These are phyloP conservation scores for Usnea hakonensis DNA, from an alignment of 495 filamentous ascomycete species.

Conservation along the genomic window DNA sequence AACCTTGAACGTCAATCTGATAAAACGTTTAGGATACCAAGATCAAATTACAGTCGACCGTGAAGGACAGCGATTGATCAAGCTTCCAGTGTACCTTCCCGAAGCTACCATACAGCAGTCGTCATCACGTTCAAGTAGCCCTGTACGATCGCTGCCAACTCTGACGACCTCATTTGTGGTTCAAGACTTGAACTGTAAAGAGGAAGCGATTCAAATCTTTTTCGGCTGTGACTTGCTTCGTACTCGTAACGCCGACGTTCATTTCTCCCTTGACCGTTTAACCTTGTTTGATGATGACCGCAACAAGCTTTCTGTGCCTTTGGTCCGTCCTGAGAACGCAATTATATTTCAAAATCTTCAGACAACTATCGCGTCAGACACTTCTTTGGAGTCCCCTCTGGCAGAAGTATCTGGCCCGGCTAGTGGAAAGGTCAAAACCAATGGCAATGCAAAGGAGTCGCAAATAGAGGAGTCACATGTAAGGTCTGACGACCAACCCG, in stretches of 20 bases:
- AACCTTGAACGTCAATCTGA: conserved; percentile 60
- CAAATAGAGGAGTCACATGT: background rate
- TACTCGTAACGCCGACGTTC: conserved; percentile 78
- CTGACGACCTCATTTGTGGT: conserved; percentile 74
- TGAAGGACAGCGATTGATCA: conserved; percentile 58
- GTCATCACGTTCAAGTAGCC: conserved; percentile 64
- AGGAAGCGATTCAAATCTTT: conserved; percentile 64
- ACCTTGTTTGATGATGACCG: conserved; percentile 79
- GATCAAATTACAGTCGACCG: conserved; percentile 55
- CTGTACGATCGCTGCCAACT: conserved; percentile 69
- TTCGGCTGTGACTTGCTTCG: conserved; percentile 83
- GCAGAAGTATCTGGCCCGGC: conserved; percentile 33
- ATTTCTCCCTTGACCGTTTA: conserved; percentile 85
- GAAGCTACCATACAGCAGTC: conserved; percentile 77
- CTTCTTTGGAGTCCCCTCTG: conserved; percentile 9
- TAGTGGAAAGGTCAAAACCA: conserved; percentile 39
- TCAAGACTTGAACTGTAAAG: conserved; percentile 42
- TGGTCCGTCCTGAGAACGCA: conserved; percentile 90
- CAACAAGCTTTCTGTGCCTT: conserved; percentile 82
- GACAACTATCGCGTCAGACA: conserved; percentile 46
- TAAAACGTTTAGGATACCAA: conserved; percentile 62
- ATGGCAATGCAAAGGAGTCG: conserved; percentile 12
- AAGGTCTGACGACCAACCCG: conserved; percentile 11
- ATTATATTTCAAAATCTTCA: conserved; percentile 65
- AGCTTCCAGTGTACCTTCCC: conserved; percentile 76